Base-by-base conservation (phyloP, 352 stramenopile genomes). In the Pythium oligandrum region DNA sequence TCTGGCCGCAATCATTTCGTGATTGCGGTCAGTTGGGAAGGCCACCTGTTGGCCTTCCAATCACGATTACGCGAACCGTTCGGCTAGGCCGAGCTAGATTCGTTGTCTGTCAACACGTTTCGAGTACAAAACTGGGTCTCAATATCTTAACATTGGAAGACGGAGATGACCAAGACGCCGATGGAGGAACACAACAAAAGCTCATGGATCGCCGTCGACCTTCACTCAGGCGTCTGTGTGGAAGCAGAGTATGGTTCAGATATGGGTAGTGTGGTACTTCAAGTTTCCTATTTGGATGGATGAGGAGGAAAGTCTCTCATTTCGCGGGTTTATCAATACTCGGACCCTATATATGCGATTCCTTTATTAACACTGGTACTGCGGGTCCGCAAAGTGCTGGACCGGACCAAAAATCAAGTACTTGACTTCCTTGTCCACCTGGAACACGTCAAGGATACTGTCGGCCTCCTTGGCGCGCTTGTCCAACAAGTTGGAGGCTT, bases 401-500 rank as follows among this genome's bases (percentile, higher is more conserved):
- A 48, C 26, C 8, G 10, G 10, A 6, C 10, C 17, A 31, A 48
- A 48, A 6, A 48, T 6, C 10, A 31, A 6, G 43, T 48, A 48
- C 8, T 11, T n/a, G 8, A 31, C 10, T 11, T 48, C 17, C 8
- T 30, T 11, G 17, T 30, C 43, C 6, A 73, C 39, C 45, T 68
- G 43, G 4, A 70, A 55, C 7, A 44, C 17, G 33, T 73, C 39
- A 31, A 85, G 67, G 26, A 70, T 73, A 9, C 61, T 70, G 8
- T 45, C 40, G 2, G 59, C 6, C 32, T 70, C 51, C 6, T 49
- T 31, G 0, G 64, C 55, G 35, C 67, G 58, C 32, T 61, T 53
- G 40, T 83, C 58, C 9, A 85, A 65, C 32, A 66, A 53, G 34
- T 74, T 53, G 3, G 71, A 60, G 1, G 75, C 62, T 31, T 82